phyloP scores from a whole-genome alignment of 305 asterid genomes.

The Fraxinus platypoda region DNA sequence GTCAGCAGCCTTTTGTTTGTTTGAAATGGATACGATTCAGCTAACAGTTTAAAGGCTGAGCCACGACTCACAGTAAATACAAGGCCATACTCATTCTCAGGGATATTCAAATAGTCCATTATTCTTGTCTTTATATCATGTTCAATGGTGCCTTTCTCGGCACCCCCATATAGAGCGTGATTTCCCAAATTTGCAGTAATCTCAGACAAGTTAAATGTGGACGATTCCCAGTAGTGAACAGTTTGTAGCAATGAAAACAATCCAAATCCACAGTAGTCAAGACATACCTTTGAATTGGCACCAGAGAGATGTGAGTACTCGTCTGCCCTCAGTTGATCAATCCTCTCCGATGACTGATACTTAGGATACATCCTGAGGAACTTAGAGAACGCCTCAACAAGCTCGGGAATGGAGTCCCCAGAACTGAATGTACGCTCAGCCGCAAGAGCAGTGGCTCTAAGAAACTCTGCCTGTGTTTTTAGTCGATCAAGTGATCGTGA shows the following conservation, averaged over 20 bases:
- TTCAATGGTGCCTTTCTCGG: constrained; percentile 76
- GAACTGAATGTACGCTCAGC: constrained; percentile 68
- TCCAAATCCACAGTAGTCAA: constrained; percentile 96
- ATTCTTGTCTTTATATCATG: constrained; percentile 77
- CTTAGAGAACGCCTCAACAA: constrained; percentile 66
- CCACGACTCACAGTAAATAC: constrained; percentile 96
- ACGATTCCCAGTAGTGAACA: constrained; percentile 86
- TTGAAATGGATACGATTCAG: constrained; percentile 91
- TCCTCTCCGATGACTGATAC: constrained; percentile 69
- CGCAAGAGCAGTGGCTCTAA: constrained; percentile 82
- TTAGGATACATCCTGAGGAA: constrained; percentile 87
- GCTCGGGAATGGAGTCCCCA: constrained; percentile 60
- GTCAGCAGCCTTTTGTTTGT: constrained; percentile 81
- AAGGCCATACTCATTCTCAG: constrained; percentile 87
- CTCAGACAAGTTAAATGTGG: constrained; percentile 82
- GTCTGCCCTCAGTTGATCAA: constrained; percentile 76
- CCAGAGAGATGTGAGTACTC: constrained; percentile 79
- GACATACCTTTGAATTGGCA: constrained; percentile 70
- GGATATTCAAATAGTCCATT: constrained; percentile 92
- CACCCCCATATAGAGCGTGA: constrained; percentile 92
- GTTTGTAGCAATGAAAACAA: constrained; percentile 82
- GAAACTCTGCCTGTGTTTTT: constrained; percentile 85
- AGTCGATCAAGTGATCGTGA: constrained; percentile 80
- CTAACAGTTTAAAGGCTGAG: constrained; percentile 78
- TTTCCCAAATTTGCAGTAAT: constrained; percentile 88